Evolutionary conservation across 1,284 basidiomycete species (phyloP).

Genomic region (Trametes hirsuta): DNA sequence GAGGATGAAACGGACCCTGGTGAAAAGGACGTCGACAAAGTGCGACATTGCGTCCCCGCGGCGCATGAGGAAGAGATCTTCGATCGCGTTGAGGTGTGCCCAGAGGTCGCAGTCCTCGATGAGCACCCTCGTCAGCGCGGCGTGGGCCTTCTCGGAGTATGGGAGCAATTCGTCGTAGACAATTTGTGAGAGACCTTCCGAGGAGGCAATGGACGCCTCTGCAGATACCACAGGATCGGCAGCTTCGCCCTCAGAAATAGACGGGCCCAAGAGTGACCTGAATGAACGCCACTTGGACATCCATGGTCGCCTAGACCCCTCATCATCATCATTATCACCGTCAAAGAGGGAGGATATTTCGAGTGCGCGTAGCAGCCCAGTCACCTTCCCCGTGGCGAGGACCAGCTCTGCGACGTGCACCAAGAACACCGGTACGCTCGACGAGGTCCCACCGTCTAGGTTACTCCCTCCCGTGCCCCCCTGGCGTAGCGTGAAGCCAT

Average conservation of each 20-base stretch:
- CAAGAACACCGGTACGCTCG: conserved; percentile 63
- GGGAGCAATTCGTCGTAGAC: conserved; percentile 68
- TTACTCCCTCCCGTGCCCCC: conserved; percentile 33
- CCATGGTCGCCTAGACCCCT: conserved; percentile 28
- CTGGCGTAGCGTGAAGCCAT: conserved; percentile 65
- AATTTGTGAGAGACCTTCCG: conserved; percentile 60
- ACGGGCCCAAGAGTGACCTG: conserved; percentile 9
- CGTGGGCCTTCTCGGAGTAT: conserved; percentile 59
- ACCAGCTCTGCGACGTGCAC: conserved; percentile 59
- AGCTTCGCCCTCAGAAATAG: not conserved
- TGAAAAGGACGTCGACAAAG: conserved; percentile 73
- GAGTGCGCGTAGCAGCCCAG: conserved; percentile 67
- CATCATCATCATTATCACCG: conserved; percentile 9
- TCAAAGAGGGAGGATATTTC: conserved; percentile 31
- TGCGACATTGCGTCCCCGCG: conserved; percentile 73
- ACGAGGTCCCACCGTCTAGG: conserved; percentile 30
- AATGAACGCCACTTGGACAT: conserved; percentile 37
- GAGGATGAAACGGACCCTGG: conserved; percentile 50
- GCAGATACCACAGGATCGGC: not conserved
- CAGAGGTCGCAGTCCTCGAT: conserved; percentile 73
- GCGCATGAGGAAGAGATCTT: conserved; percentile 76
- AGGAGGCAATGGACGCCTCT: conserved; percentile 40
- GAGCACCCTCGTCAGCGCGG: conserved; percentile 59
- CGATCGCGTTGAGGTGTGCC: conserved; percentile 70
- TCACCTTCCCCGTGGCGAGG: conserved; percentile 77